Evolutionary conservation across 257 asterid species (phyloP), one percentile per base, ranked within the genome.

Genomic region (Solanum appendiculatum): DNA sequence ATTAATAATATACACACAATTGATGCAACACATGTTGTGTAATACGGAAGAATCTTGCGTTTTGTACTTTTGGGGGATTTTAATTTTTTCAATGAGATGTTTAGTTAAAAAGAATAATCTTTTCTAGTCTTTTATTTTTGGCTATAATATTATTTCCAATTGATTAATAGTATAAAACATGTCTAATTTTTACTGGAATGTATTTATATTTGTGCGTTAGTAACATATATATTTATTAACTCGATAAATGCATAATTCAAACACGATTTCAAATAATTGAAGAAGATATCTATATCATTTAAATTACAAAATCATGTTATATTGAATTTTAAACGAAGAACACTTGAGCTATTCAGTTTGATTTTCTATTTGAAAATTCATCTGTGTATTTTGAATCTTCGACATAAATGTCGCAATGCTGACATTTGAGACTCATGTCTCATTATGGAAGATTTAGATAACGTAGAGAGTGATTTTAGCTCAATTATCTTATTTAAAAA

Each of bases 11-110:
- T 70, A 39, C 42, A 20, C 29, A 11, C 83, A 36, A 66, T 56
- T 87, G 89, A 87, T 89, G 89, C 93, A 90, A 39, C 90, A 85
- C 98, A 93, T 93, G 98, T 92, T 92, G 83, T 93, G 93, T 90
- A 89, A 66, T 85, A 51, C 14, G 7, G 87, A 73, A 66, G 80
- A 68, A 42, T 85, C 78, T 39, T 12, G 23, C 78, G 34, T 4
- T 42, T 85, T 20, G n/a, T 85, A 85, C 29, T 6, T 51, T 51
- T 6, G n/a, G 9, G n/a, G 20, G 23, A 51, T 51, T 51, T 51
- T 46, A 20, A 23, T 2, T 27, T 44, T 78, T 29, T 15, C 3
- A 2, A 33, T 5, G 13, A 5, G 11, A 25, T n/a, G 10, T 34
- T 20, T 33, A 44, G 3, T n/a, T 29, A 25, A 25, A 63, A 84